Evolutionary conservation across 257 asterid species (phyloP), one percentile per base, ranked within the genome.

Genomic region (Ilex asprella): DNA sequence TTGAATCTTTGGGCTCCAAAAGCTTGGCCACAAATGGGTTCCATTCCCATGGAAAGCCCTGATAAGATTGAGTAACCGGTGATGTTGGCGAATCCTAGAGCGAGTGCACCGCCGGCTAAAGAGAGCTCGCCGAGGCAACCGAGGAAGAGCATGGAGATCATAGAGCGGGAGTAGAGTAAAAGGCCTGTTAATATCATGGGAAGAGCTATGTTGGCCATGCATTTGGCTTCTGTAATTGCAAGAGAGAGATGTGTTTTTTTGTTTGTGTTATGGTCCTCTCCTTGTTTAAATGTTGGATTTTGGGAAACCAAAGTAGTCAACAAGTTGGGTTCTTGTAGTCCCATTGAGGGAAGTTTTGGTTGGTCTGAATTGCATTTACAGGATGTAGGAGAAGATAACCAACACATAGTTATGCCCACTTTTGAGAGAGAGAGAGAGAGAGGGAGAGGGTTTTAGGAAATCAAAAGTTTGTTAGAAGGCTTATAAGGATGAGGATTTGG

Each of bases 41-140:
- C 96, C 96, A 88, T 86, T 8, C 95, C 96, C 81, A 80, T 79
- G 70, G 96, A 90, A 6, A 88, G 62, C 44, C 96, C 96, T 49
- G 96, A 88, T 41, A 88, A 82, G 56, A 88, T 68, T 1, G 96
- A 88, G 58, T 85, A 83, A 29, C 95, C 96, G 35, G 94, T 81
- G 58, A 87, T 84, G 72, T 87, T 87, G 31, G 94, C 95, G 30
- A 87, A 87, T 0, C 85, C 95, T 2, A 82, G 58, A 10, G 96
- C 95, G 2, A 88, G 73, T 0, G 96, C 84, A 39, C 93, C 96
- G 0, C 88, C 96, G 39, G 96, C 96, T 3, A 88, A 59, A 8
- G 92, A 76, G 0, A 88, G 32, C 69, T 84, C 84, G 0, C 96
- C 96, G 0, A 88, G 69, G 8, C 77, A 79, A 77, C 95, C 95